Base-by-base conservation (phyloP, 2,329 filamentous ascomycete genomes). In the Ascochyta koolunga region DNA sequence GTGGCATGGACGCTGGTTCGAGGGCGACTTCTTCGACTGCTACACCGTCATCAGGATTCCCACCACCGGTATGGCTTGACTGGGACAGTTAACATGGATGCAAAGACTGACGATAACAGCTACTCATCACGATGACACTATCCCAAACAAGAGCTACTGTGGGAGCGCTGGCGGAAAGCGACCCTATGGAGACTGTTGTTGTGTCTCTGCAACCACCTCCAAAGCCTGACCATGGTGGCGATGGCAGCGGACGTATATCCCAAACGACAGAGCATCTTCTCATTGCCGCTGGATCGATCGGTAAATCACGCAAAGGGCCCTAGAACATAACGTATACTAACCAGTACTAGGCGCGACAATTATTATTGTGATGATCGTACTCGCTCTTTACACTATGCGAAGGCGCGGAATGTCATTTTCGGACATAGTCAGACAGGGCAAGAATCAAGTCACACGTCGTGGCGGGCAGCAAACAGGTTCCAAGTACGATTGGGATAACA, bases 211-310 rank as follows among this genome's bases (percentile, higher is more conserved):
- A 66, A 24, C 61, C 64, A 25, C 60, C 59, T 29, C 54, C 55
- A 16, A 54, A 40, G 22, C 53, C 58, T 44, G 54, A 46, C 22
- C 44, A 54, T 29, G 60, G 54, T 29, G 59, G 59, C 27, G 53
- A 58, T n/a, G 59, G 58, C 35, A 54, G 60, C 21, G 52, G 52
- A 9, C 65, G 66, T n/a, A 66, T 76, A 27, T 75, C 73, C 7
- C 64, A 71, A 33, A 68, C 69, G 7, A 76, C 73, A n/a, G 65
- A 75, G 48, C 74, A 76, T 47, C 50, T 74, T 54, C 68, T 76
- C 25, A 76, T 76, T 24, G 74, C 74, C 46, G 73, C 73, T 51
- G 74, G 73, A 8, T 75, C 74, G n/a, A 76, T 76, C 50, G 73
- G 73, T 72, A 61, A 15, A 62, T 33, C 13, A 15, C 7, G 22